Evolutionary conservation across 148 eudicot genomes (phyloP).

Genomic region (Nepenthes mirabilis): DNA sequence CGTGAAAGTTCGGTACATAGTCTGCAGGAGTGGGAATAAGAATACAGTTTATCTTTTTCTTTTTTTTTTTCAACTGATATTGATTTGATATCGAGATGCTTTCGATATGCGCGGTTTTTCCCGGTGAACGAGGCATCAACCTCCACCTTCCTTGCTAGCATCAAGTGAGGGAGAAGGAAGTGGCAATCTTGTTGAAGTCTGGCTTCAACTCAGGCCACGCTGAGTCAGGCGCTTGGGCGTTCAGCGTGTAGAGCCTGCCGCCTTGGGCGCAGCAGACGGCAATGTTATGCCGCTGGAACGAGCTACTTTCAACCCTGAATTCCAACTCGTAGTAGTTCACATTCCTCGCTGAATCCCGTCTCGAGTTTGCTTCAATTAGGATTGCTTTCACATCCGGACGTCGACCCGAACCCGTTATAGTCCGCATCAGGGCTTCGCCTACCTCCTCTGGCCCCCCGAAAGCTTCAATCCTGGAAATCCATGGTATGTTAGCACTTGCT

Average conservation of each 20-base stretch:
- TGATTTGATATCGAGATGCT: too few relatives aligned
- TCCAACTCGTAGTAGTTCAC: constrained; percentile 69
- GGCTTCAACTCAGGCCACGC: constrained; percentile 48
- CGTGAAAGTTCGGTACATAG: too few relatives aligned
- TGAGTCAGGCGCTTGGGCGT: constrained; percentile 83
- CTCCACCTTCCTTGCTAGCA: neutral
- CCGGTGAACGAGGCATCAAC: neutral
- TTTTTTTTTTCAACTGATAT: neutral
- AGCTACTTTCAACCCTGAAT: constrained; percentile 59
- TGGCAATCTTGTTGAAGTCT: constrained; percentile 52
- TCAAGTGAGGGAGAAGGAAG: constrained; percentile 48
- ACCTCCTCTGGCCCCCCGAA: constrained; percentile 82
- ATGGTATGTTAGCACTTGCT: neutral
- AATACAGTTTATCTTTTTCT: too few relatives aligned
- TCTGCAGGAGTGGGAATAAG: too few relatives aligned
- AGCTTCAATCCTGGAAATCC: constrained; percentile 60
- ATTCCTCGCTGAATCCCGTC: constrained; percentile 36
- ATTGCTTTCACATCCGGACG: constrained; percentile 49
- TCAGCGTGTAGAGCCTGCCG: constrained; percentile 66
- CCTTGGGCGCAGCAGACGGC: constrained; percentile 65
- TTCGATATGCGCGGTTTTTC: too few relatives aligned
- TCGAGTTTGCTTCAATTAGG: constrained; percentile 37
- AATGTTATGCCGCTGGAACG: constrained; percentile 67
- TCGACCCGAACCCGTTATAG: constrained; percentile 39
- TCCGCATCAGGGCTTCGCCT: constrained; percentile 54